Conservation (phyloP, 306 rosid genomes). For the Lathyrus tuberosus region DNA sequence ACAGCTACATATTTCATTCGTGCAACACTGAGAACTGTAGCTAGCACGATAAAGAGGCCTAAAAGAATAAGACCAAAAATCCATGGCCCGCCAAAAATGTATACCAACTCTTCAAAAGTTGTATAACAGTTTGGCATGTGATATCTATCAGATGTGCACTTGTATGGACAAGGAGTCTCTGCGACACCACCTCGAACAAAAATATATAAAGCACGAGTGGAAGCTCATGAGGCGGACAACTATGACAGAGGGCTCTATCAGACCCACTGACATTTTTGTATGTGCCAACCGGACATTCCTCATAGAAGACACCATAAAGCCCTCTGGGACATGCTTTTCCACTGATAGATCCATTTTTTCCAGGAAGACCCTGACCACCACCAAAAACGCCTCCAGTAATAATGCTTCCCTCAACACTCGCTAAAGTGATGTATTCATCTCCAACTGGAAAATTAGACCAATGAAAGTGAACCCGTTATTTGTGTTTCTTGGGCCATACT, state of each 20-base stretch:
- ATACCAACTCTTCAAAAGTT: slow-evolving; percentile 90
- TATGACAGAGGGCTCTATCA: slow-evolving; percentile 67
- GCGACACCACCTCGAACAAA: slow-evolving; percentile 91
- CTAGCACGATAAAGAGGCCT: slow-evolving; percentile 73
- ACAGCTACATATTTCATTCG: slow-evolving; percentile 77
- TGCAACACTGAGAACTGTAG: slow-evolving; percentile 91
- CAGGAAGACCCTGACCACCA: slow-evolving; percentile 79
- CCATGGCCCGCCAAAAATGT: slow-evolving; percentile 99
- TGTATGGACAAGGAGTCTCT: slow-evolving; percentile 89
- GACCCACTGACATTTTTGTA: slow-evolving; percentile 84
- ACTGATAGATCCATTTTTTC: slow-evolving; percentile 80
- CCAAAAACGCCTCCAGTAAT: slow-evolving; percentile 80
- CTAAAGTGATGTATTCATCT: slow-evolving; percentile 86
- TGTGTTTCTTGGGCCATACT: too few relatives aligned
- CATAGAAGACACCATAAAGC: slow-evolving; percentile 86
- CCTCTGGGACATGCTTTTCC: slow-evolving; percentile 89
- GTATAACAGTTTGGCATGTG: slow-evolving; percentile 95
- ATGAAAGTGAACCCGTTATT: slow-evolving; percentile 96
- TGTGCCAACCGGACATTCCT: slow-evolving; percentile 98
- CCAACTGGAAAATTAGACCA: slow-evolving; percentile 84
- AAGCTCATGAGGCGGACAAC: slow-evolving; percentile 68
- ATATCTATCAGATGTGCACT: slow-evolving; percentile 90
- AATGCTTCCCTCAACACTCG: slow-evolving; percentile 77
- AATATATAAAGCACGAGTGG: slow-evolving; percentile 76
- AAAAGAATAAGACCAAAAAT: slow-evolving; percentile 71